phyloP scores from a whole-genome alignment of 1,284 basidiomycete genomes.

The Sanghuangporus weigelae region DNA sequence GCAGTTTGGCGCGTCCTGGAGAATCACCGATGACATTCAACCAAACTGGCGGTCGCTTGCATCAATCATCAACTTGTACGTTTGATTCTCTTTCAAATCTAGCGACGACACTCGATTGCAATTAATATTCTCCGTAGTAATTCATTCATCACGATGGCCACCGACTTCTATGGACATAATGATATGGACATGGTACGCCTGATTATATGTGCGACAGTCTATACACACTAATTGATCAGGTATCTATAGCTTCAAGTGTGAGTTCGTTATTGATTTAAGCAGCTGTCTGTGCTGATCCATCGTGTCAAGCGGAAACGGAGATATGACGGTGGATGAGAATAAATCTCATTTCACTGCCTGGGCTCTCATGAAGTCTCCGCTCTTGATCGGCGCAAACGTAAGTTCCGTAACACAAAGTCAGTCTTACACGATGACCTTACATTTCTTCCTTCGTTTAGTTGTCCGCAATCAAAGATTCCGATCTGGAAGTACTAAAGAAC shows the following conservation, averaged over 20 bases:
- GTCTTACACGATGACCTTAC: constrained; percentile 31
- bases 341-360: constrained; percentile 63
- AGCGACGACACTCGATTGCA: constrained; percentile 41
- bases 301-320: constrained; percentile 46
- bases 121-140: constrained; percentile 27
- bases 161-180: constrained; percentile 57
- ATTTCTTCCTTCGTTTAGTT: constrained; percentile 34
- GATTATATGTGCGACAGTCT: not conserved
- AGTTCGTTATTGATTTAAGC: constrained; percentile 18
- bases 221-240: constrained; percentile 4
- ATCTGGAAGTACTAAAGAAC: constrained; percentile 54
- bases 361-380: constrained; percentile 59
- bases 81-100: not conserved
- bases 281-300: not conserved
- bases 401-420: constrained; percentile 19
- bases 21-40: constrained; percentile 50
- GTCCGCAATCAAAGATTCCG: constrained; percentile 40
- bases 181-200: constrained; percentile 53
- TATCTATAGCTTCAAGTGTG: constrained; percentile 47
- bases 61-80: constrained; percentile 39
- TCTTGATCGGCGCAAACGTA: constrained; percentile 42
- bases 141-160: constrained; percentile 44
- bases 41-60: constrained; percentile 33
- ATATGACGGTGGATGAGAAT: constrained; percentile 50
- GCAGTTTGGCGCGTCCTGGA: constrained; percentile 51